Evolutionary conservation across 2,329 filamentous ascomycete species (phyloP), one percentile per base, ranked within the genome.

Genomic region (Aspergillus brunneoviolaceus): DNA sequence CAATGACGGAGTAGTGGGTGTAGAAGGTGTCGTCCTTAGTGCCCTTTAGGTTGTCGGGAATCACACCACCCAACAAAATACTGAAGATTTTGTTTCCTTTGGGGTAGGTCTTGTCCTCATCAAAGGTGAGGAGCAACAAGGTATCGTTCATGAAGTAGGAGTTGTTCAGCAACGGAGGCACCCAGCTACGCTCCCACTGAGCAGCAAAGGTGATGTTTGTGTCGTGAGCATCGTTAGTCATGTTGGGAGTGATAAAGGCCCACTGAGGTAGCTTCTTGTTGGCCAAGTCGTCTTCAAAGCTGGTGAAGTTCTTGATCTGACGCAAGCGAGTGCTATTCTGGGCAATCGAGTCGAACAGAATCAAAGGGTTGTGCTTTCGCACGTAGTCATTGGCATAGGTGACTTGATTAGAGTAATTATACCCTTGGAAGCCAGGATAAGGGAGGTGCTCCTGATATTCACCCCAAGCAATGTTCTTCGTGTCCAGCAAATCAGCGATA

Each of bases 361-460:
- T 78, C 76, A 51, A 84, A 80, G 76, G 75, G 62, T 93, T 92
- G 79, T 95, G 91, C 78, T 95, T 94, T 70, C 91, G 87, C 7
- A 94, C 90, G 72, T 95, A 95, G 77, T 89, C 86, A 69, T 92
- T 90, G 52, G 83, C 82, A 31, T 84, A 83, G 2, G 83, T 90
- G 66, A 61, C 42, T 50, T 67, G 65, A 52, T 85, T 91, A 58
- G 85, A 80, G 72, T 81, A 91, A 1, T 77, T 79, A 23, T 75
- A 74, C 49, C 89, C 90, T 74, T 90, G 82, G 74, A 86, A 94
- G 11, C 91, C 91, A 4, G 85, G 82, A 75, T 87, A 92, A 6
- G 90, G 91, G 83, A 89, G 82, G 69, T 91, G 87, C 72, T 95
- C 90, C 72, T 93, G 85, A 76, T 94, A 95, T 64, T 87, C 79